Base-by-base conservation (phyloP, 73 alveolate genomes). In the Loxodes magnus region DNA sequence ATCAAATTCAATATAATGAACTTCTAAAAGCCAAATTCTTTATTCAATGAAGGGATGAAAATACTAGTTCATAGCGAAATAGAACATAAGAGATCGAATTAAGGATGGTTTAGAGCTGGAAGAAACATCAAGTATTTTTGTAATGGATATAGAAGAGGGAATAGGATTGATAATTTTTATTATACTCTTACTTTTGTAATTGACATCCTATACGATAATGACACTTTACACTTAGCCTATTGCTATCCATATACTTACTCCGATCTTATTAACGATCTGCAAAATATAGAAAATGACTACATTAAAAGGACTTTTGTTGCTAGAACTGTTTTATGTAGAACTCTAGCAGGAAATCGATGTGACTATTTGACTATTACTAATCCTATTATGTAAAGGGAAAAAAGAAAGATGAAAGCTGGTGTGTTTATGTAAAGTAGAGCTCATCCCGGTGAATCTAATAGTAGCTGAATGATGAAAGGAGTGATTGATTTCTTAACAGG, bases 161-260 rank as follows among this genome's bases (percentile, higher is more conserved):
- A 90, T 37, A 82, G 84, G 74, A 83, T 76, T 63, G 80, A 83
- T 23, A 88, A 95, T 33, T 78, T 57, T 58, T 95, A 86, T 81
- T 95, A 90, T 67, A 86, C 98, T 35, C 51, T 95, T 56, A 89
- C 99, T 19, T 95, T 92, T 73, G 84, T 88, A 7, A 89, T 78
- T 28, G 61, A 87, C 27, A 90, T 93, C 56, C 77, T 83, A 71
- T 67, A 90, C 60, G 98, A 94, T 46, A 52, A 77, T 37, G 99
- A 95, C 64, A 88, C 94, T 42, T 90, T 93, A 4, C 93, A 77
- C 67, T 81, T 95, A 58, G 97, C 99, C 16, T 97, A 95, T 59
- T 84, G 98, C 70, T 87, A 90, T 62, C 99, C 99, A 4, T 95
- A 89, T 77, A 93, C 99, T n/a, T 93, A 81, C 59, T 73, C 98